Evolutionary conservation across 2,329 filamentous ascomycete species (phyloP), one percentile per base, ranked within the genome.

Genomic region (Xylaria digitata): DNA sequence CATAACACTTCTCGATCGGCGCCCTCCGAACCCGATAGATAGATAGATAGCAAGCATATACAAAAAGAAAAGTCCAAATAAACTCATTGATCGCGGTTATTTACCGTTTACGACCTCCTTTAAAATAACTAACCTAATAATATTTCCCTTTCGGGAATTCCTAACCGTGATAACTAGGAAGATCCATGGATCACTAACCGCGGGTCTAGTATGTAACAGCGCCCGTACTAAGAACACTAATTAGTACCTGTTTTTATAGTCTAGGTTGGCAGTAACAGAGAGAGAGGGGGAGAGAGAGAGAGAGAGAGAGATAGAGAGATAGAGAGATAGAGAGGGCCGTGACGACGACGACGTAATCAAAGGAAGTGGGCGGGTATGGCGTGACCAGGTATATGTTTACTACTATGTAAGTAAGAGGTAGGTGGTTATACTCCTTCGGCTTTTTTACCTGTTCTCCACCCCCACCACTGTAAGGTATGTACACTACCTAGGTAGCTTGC

Each of bases 301-400:
- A n/a, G n/a, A n/a, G n/a, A n/a, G n/a, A n/a, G n/a, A n/a, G n/a
- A n/a, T n/a, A n/a, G n/a, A n/a, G n/a, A n/a, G n/a, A n/a, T n/a
- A n/a, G n/a, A n/a, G 32, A 34, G 32, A 59, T 40, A 17, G 7
- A 7, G 7, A 34, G 21, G 50, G 48, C 43, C 58, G 32, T 66
- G 42, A 48, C 58, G 53, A 48, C 58, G 53, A 57, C 45, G 15
- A 52, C 34, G 30, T 43, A 54, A 60, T 50, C 52, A 49, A 61
- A 45, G 60, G 58, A 61, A 67, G 42, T 45, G 49, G 55, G 17
- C 34, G 43, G 50, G 17, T 34, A 21, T 64, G 60, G 65, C 61
- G 59, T 63, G 60, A 63, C 60, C 53, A 59, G 37, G 50, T 17
- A 54, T 13, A 15, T 3, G 32, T 42, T 26, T 19, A 32, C 53